Percentiles rank a stretch among this genome's conserved stretches.
These are phyloP conservation scores for Scutellaria baicalensis DNA, from an alignment of 257 asterid species.

Conservation along the genomic window DNA sequence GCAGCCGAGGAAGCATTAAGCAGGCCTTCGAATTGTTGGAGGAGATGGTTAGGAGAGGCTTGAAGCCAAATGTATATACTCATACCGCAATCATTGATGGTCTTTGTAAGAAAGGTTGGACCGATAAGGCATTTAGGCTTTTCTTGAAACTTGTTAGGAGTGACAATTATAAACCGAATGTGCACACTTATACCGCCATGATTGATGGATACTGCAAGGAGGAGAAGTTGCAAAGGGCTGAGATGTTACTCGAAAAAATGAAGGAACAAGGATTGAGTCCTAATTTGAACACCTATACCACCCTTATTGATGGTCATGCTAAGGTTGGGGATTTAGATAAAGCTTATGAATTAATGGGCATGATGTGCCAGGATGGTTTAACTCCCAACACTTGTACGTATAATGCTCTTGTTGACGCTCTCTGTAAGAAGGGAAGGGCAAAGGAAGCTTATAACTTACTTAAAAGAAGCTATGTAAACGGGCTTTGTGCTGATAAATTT, in stretches of 20 bases:
- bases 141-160: slow-evolving; percentile 93
- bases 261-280: slow-evolving; percentile 79
- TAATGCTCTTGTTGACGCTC: slow-evolving; percentile 57
- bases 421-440: slow-evolving; percentile 59
- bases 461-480: slow-evolving; percentile 26
- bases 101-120: slow-evolving; percentile 95
- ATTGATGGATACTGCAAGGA: slow-evolving; percentile 90
- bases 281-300: slow-evolving; percentile 61
- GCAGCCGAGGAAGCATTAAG: slow-evolving; percentile 67
- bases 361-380: slow-evolving; percentile 42
- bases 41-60: slow-evolving; percentile 76
- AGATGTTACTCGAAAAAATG: slow-evolving; percentile 83
- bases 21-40: slow-evolving; percentile 83
- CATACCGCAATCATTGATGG: slow-evolving; percentile 78
- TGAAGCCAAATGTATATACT: slow-evolving; percentile 87
- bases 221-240: slow-evolving; percentile 72
- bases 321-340: slow-evolving; percentile 64
- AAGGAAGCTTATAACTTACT: slow-evolving; percentile 56
- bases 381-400: slow-evolving; percentile 42
- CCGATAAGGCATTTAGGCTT: slow-evolving; percentile 87
- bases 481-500: slow-evolving; percentile 56
- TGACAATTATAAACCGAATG: slow-evolving; percentile 81
- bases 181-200: slow-evolving; percentile 88
- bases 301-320: slow-evolving; percentile 71
- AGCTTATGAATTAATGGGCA: slow-evolving; percentile 51